These are phyloP conservation scores for Calocybe cyanea DNA, from an alignment of 768 basidiomycete species.

Conservation along the genomic window DNA sequence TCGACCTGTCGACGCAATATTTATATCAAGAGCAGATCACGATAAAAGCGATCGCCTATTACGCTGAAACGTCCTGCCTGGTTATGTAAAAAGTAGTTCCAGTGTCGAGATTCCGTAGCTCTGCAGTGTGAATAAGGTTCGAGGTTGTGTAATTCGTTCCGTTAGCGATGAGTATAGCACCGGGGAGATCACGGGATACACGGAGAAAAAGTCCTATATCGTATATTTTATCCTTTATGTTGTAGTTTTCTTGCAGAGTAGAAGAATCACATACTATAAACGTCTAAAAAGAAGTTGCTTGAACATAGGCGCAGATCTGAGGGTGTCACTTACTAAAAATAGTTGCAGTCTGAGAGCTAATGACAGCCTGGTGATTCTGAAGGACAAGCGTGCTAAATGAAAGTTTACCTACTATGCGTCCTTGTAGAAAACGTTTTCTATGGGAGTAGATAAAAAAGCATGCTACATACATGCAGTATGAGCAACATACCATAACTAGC, in stretches of 20 bases:
- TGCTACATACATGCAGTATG: neutral
- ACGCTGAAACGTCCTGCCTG: constrained; percentile 44
- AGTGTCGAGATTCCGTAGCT: constrained; percentile 42
- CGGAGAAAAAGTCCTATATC: constrained; percentile 45
- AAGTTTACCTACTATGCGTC: constrained; percentile 39
- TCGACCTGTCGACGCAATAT: constrained; percentile 28
- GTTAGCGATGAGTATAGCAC: constrained; percentile 41
- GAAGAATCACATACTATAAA: constrained; percentile 38
- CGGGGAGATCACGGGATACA: constrained; percentile 45
- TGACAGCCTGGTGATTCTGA: neutral
- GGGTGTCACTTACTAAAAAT: constrained; percentile 38
- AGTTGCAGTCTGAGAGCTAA: constrained; percentile 43
- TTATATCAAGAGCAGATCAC: neutral
- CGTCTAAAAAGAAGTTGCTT: constrained; percentile 24
- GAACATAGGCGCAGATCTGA: constrained; percentile 4
- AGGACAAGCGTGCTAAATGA: neutral
- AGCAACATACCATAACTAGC: constrained; percentile 34
- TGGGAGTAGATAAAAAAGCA: constrained; percentile 4
- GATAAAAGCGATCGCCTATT: too few relatives aligned
- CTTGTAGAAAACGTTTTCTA: constrained; percentile 51
- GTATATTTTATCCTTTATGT: neutral
- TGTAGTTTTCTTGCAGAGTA: neutral
- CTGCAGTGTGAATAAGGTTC: constrained; percentile 38
- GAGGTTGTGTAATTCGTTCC: constrained; percentile 49
- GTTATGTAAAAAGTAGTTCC: constrained; percentile 46